These are phyloP conservation scores for Globisporangium mamillatum DNA, from an alignment of 352 stramenopile genomes.

Conservation along the genomic window DNA sequence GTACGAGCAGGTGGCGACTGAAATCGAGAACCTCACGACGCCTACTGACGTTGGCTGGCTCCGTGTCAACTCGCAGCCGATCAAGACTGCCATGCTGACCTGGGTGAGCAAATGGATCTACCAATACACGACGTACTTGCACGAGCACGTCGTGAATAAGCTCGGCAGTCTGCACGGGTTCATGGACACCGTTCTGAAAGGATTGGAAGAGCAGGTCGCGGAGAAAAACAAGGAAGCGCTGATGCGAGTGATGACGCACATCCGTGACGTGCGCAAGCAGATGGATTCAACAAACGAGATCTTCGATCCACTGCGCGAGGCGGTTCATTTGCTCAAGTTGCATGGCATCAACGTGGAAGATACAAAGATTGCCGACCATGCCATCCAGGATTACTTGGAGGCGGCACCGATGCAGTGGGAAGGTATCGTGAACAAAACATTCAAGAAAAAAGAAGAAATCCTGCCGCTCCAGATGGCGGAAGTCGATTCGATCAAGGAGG, in stretches of 20 bases:
- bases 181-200: slow-evolving; percentile 91
- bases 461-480: slow-evolving; percentile 96
- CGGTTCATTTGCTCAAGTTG: slow-evolving; percentile 92
- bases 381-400: slow-evolving; percentile 92
- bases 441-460: slow-evolving; percentile 98
- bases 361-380: slow-evolving; percentile 77
- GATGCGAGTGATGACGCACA: slow-evolving; percentile 97
- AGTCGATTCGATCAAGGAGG: slow-evolving; percentile 92
- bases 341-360: slow-evolving; percentile 93
- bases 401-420: slow-evolving; percentile 96
- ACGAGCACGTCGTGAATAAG: slow-evolving; percentile 90
- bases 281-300: slow-evolving; percentile 92
- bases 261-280: slow-evolving; percentile 92
- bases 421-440: slow-evolving; percentile 97
- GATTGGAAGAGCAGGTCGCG: slow-evolving; percentile 87
- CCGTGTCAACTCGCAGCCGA: slow-evolving; percentile 95
- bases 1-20: slow-evolving; percentile 92
- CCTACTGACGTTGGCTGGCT: slow-evolving; percentile 96
- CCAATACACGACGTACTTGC: slow-evolving; percentile 93
- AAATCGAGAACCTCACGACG: slow-evolving; percentile 89
- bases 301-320: slow-evolving; percentile 93
- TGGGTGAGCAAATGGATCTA: slow-evolving; percentile 97
- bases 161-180: slow-evolving; percentile 88
- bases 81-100: slow-evolving; percentile 95
- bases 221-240: slow-evolving; percentile 93